Base-by-base conservation (phyloP, 495 filamentous ascomycete species). In the Echria macrotheca region DNA sequence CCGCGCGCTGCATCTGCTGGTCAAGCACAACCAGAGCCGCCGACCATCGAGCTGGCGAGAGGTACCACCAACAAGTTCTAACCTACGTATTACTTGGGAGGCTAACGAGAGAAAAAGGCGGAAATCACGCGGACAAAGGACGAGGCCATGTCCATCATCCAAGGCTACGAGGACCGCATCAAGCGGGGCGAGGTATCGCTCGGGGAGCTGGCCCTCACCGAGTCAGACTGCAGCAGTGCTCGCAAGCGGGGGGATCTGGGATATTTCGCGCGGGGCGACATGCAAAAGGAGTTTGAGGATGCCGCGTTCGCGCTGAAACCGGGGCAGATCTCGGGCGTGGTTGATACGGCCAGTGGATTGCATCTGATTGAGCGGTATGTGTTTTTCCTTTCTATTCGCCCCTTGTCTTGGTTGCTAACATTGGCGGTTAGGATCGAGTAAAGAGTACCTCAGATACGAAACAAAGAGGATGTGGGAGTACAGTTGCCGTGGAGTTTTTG, bases 211-310 rank as follows among this genome's bases (percentile, higher is more conserved):
- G 94, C 94, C 4, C 74, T 81, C 47, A 85, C 81, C 19, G 94
- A 97, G 68, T 93, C 86, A 10, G 93, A 98, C 71, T 96, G 91
- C 69, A 93, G 85, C 69, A 95, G 88, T 61, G 89, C 91, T 2
- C 80, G 89, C 54, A 98, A 96, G 77, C 81, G 82, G 57, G 93
- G 93, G 24, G 94, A 97, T 69, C 72, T 98, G 76, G 93, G 93
- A 1, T 96, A 89, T 66, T 98, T 98, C 60, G 89, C 88, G 18
- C 81, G 70, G 47, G 86, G 88, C 4, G 93, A 98, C 58, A 98
- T 98, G 93, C 93, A 98, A 61, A 95, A 91, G 74, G 93, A 97
- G 69, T 98, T 98, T 55, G 93, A 97, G 67, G 89, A 96, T 24
- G 89, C 90, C 0, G 85, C 91, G 3, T 97, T 97, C 71, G 82